These are phyloP conservation scores for Salix koriyanagi DNA, from an alignment of 345 rosid genomes.

Conservation along the genomic window DNA sequence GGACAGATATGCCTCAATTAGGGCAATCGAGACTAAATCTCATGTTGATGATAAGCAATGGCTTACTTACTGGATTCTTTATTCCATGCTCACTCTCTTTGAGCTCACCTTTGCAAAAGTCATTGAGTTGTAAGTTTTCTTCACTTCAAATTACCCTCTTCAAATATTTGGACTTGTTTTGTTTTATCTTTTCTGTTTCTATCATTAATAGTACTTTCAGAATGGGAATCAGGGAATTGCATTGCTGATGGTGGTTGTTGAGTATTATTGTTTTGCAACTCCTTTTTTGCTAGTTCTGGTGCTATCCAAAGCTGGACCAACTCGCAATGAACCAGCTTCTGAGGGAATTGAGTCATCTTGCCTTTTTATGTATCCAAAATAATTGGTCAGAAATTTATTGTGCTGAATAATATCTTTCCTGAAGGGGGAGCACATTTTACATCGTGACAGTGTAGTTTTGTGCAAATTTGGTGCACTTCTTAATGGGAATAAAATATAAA, in stretches of 20 bases:
- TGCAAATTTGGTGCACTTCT: not conserved
- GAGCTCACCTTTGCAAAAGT: slow-evolving; percentile 90
- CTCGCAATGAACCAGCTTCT: not conserved
- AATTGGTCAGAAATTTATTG: not conserved
- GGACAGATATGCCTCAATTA: slow-evolving; percentile 71
- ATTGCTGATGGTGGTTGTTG: not conserved
- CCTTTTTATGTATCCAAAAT: not conserved
- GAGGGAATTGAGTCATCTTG: not conserved
- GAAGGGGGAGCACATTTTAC: not conserved
- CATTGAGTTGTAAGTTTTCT: slow-evolving; percentile 66
- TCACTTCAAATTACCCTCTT: not conserved
- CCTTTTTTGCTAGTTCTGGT: not conserved
- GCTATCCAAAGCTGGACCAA: not conserved
- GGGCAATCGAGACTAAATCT: slow-evolving; percentile 85
- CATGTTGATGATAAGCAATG: slow-evolving; percentile 82
- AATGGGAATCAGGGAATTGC: not conserved
- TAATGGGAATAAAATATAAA: not conserved
- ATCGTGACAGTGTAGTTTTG: not conserved
- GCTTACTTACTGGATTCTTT: slow-evolving; percentile 95
- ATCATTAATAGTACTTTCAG: not conserved
- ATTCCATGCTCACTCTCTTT: slow-evolving; percentile 75
- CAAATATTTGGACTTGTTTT: not conserved
- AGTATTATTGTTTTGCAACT: not conserved
- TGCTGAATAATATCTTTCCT: not conserved
- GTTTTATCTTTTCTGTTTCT: not conserved